A percentile compares a stretch with the other conserved stretches of the same genome.
Conservation (phyloP, 2,329 filamentous ascomycete genomes). For the Hysterium pulicare region DNA sequence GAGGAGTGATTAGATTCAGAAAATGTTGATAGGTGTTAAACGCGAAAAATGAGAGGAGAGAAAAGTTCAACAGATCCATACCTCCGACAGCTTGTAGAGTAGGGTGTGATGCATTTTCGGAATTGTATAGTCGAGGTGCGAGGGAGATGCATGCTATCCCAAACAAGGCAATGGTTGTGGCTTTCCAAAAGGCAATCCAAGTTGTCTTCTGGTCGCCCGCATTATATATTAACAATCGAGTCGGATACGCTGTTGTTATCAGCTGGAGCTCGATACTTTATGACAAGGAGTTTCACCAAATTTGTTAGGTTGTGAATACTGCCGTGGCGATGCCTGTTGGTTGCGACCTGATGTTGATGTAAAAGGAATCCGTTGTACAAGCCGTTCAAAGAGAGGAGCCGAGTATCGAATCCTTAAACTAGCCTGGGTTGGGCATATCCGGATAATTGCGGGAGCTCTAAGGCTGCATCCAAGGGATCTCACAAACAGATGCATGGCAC, state of each 20-base stretch:
- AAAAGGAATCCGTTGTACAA: background rate
- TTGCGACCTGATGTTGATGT: background rate
- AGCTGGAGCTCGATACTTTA: background rate
- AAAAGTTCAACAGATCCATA: constrained; percentile 20
- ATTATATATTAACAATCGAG: constrained; percentile 33
- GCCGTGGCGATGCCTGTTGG: background rate
- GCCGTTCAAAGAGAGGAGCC: background rate
- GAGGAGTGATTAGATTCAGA: no score
- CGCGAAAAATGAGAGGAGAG: background rate
- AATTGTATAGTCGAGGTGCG: constrained; percentile 30
- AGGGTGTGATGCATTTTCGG: constrained; percentile 31
- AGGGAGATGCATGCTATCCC: constrained; percentile 28
- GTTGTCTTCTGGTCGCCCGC: constrained; percentile 34
- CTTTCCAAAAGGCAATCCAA: constrained; percentile 37
- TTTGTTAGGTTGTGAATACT: background rate
- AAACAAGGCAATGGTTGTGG: constrained; percentile 33
- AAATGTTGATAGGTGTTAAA: background rate
- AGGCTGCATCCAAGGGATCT: background rate
- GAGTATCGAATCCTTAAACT: background rate
- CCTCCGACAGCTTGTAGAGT: constrained; percentile 25
- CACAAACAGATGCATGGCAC: no score
- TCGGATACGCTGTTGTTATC: constrained; percentile 18
- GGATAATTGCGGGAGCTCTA: background rate
- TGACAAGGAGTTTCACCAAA: no score
- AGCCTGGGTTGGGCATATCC: background rate